phyloP scores from a whole-genome alignment of 1,139 yeast genomes.

The Saccharomyces hybrid region DNA sequence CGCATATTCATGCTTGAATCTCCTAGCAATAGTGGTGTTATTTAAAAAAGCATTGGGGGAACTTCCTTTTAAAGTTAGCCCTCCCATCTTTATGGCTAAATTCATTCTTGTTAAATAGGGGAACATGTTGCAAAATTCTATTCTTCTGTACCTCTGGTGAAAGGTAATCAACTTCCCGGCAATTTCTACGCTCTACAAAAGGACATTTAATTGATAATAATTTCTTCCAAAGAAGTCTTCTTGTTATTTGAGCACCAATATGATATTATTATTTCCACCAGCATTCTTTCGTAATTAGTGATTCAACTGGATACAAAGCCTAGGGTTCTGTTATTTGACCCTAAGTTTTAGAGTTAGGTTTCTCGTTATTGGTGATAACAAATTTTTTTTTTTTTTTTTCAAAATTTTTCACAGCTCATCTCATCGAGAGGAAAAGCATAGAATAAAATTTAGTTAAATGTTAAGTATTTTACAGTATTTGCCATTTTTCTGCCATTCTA shows the following conservation, averaged over 20 bases:
- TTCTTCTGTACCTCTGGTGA: neutral
- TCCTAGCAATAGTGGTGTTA: slow-evolving; percentile 12
- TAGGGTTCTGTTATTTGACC: neutral
- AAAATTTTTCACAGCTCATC: neutral
- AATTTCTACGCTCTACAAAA: neutral
- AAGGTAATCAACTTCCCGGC: neutral
- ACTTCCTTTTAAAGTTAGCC: neutral
- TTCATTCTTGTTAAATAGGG: neutral
- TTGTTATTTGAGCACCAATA: neutral
- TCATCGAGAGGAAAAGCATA: neutral
- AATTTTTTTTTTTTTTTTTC: neutral
- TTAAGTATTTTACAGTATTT: neutral
- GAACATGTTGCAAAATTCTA: neutral
- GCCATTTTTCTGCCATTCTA: neutral
- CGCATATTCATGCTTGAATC: slow-evolving; percentile 78
- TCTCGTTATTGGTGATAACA: neutral
- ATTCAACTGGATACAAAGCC: neutral
- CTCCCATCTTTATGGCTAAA: neutral
- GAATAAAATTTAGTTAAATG: neutral
- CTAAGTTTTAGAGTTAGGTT: neutral
- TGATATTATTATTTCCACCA: neutral
- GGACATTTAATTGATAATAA: neutral
- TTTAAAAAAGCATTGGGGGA: neutral
- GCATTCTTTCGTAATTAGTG: neutral
- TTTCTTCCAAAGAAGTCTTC: neutral